Evolutionary conservation across 805 yeast genomes (phyloP).

Genomic region (Myxozyma neglecta): DNA sequence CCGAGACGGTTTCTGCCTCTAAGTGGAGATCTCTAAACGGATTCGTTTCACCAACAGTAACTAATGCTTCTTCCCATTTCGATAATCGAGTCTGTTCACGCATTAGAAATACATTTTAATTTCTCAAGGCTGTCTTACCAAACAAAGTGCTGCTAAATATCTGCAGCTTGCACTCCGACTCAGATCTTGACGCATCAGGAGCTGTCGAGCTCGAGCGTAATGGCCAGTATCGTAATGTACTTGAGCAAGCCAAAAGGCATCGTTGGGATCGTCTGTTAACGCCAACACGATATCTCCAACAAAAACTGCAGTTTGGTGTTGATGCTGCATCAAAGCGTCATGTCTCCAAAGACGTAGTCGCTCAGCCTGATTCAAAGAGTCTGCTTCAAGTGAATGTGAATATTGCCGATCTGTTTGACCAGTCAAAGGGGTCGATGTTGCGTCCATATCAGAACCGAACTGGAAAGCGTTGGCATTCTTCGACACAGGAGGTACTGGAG

Average conservation of each 20-base stretch:
- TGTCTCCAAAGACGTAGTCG: conserved; percentile 87
- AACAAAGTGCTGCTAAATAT: conserved; percentile 73
- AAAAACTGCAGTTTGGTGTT: conserved; percentile 82
- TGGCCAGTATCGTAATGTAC: conserved; percentile 75
- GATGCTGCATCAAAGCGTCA: conserved; percentile 90
- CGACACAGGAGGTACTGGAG: conserved; percentile 21
- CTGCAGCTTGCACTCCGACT: conserved; percentile 69
- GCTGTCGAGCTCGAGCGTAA: conserved; percentile 72
- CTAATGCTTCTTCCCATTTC: conserved; percentile 85
- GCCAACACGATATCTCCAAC: conserved; percentile 88
- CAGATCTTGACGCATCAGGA: conserved; percentile 57
- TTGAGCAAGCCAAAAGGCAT: conserved; percentile 96
- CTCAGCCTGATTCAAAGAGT: conserved; percentile 53
- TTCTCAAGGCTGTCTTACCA: conserved; percentile 36
- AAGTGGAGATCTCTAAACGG: conserved; percentile 53
- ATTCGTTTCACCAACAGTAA: conserved; percentile 76
- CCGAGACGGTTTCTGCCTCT: conserved; percentile 42
- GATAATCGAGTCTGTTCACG: conserved; percentile 54
- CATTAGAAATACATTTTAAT: not conserved
- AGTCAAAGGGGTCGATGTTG: conserved; percentile 22
- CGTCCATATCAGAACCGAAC: conserved; percentile 28
- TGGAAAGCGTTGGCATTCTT: conserved; percentile 3
- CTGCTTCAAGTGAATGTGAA: not conserved
- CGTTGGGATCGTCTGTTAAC: conserved; percentile 80
- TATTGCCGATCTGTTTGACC: not conserved